These are phyloP conservation scores for Vitis vinifera DNA, from an alignment of 164 flowering plant genomes.

Conservation along the genomic window DNA sequence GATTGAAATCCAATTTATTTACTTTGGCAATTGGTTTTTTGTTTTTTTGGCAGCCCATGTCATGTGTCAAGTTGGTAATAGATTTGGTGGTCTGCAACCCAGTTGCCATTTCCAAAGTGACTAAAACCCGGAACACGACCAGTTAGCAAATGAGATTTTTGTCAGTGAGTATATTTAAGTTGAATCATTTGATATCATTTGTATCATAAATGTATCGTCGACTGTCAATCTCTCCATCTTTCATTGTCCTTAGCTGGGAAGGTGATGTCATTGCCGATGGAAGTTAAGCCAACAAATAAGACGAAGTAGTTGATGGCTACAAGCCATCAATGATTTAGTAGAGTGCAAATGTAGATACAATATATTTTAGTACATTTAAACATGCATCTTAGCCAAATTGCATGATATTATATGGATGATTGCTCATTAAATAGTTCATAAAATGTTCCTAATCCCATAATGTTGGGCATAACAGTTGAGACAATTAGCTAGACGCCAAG, in stretches of 20 bases:
- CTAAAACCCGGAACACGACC: too few species aligned
- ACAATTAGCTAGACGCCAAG: conserved; percentile 15
- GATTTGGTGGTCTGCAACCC: conserved; percentile 11
- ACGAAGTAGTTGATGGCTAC: conserved; percentile 29
- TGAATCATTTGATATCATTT: conserved; percentile 3
- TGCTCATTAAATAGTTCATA: conserved; percentile 6
- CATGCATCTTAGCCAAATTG: not conserved
- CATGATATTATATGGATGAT: not conserved
- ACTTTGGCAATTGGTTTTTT: too few species aligned
- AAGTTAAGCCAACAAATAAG: conserved; percentile 21
- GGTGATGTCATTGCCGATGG: conserved; percentile 27
- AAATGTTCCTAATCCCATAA: conserved; percentile 18
- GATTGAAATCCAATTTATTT: too few species aligned
- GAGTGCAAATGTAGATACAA: conserved; percentile 4
- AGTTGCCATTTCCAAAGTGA: not conserved
- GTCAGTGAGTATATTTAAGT: not conserved
- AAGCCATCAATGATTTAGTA: conserved; percentile 18
- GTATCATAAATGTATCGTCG: not conserved
- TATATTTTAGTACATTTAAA: not conserved
- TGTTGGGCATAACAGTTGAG: conserved; percentile 58
- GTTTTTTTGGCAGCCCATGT: too few species aligned
- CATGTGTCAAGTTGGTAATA: not conserved
- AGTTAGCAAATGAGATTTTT: conserved; percentile 7
- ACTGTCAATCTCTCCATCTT: conserved; percentile 17
- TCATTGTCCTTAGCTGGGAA: conserved; percentile 27